Evolutionary conservation across 345 rosid genomes (phyloP), one percentile per base, ranked within the genome.

Genomic region (Cardamine resedifolia): DNA sequence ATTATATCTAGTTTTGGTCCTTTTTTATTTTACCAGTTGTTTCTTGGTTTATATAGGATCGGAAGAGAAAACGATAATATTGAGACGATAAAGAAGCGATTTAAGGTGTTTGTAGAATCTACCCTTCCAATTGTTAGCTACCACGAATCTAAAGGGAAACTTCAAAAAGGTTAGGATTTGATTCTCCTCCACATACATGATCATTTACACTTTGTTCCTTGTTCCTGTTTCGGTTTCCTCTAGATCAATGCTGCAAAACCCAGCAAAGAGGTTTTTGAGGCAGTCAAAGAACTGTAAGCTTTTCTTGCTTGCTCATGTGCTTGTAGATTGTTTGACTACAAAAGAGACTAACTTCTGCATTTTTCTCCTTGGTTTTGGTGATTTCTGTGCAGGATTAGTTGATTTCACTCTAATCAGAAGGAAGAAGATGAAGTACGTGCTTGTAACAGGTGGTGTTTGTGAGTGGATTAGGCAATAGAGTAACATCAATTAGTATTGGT

Each of bases 1-100:
- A 56, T 48, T 14, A 44, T 57, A 24, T 41, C 34, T 10, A 1
- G n/a, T 64, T 64, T 21, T 20, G 14, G 43, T 9, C 33, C 6
- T 12, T 65, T 16, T 28, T 6, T 39, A 19, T n/a, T 3, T 52
- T 15, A 58, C 34, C 27, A 10, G 39, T 24, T 28, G 41, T 12
- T 66, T 38, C 66, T 69, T 61, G 74, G 44, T 12, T 68, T 56
- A 48, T 73, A 65, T 58, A 88, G 96, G n/a, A n/a, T n/a, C n/a
- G 95, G 91, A 76, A 84, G 98, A 79, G 86, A 72, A 36, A 96
- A 90, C 71, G 98, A 88, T 80, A 85, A 85, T 63, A 64, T 81
- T 55, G 93, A 87, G 66, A 86, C 86, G 2, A 70, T 87, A 53
- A 79, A 82, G 83, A 92, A 87, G 80, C 63, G 94, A 33, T 83